Percentiles rank a stretch among this genome's conserved stretches.
phyloP scores from a whole-genome alignment of 805 yeast species.

The Komagataella ulmi region DNA sequence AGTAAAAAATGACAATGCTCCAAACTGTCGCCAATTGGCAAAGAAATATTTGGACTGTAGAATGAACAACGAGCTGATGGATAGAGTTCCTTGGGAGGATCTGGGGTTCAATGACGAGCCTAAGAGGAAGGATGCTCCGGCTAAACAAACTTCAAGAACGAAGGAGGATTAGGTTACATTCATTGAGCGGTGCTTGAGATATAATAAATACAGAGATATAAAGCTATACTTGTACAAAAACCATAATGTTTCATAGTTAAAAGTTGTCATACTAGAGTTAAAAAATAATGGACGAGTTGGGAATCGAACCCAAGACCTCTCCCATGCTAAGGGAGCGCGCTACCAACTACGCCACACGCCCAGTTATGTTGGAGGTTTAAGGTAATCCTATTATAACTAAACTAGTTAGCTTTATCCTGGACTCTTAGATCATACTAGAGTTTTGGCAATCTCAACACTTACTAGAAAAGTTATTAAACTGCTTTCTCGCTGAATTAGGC shows the following conservation, averaged over 20 bases:
- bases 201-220: conserved; percentile 45
- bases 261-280: conserved; percentile 6
- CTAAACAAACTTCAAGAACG: too few species aligned
- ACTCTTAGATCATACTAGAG: too few species aligned
- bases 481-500: too few species aligned
- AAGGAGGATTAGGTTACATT: not conserved
- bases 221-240: not conserved
- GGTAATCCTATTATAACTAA: too few species aligned
- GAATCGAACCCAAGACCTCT: conserved; percentile 76
- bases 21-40: conserved; percentile 81
- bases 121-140: not conserved
- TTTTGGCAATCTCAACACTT: too few species aligned
- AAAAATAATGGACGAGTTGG: conserved; percentile 51
- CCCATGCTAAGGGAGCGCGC: conserved; percentile 78
- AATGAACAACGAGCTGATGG: conserved; percentile 56
- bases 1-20: conserved; percentile 74
- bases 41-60: conserved; percentile 74
- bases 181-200: conserved; percentile 36
- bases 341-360: conserved; percentile 81
- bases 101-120: conserved; percentile 21
- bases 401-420: too few species aligned
- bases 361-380: conserved; percentile 8
- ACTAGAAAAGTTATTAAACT: too few species aligned
- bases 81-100: conserved; percentile 20
- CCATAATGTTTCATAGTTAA: not conserved